Percentiles rank a stretch among this genome's conserved stretches.
Conservation (phyloP, 2,329 filamentous ascomycete species). For the Phialemonium atrogriseum region DNA sequence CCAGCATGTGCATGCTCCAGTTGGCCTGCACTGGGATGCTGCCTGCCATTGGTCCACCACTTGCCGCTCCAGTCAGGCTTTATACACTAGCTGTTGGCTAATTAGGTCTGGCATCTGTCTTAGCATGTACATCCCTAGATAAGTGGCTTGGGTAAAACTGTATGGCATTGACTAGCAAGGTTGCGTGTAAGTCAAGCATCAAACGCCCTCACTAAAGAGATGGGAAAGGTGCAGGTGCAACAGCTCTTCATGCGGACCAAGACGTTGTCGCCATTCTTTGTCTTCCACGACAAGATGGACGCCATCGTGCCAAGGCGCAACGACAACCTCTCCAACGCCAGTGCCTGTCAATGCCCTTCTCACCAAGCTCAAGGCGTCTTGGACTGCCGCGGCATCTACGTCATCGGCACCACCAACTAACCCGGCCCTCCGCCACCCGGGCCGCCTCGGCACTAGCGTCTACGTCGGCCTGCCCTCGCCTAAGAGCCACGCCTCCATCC, state of each 20-base stretch:
- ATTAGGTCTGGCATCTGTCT: too few species aligned
- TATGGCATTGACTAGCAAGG: too few species aligned
- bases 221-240: too few species aligned
- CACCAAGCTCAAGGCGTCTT: constrained; percentile 87
- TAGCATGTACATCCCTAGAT: too few species aligned
- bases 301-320: constrained; percentile 81
- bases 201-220: too few species aligned
- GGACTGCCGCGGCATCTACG: constrained; percentile 76
- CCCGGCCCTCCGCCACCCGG: constrained; percentile 85
- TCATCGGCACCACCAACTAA: constrained; percentile 95
- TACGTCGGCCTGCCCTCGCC: constrained; percentile 80
- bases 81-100: too few species aligned
- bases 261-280: constrained; percentile 80
- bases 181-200: too few species aligned
- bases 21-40: too few species aligned
- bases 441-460: constrained; percentile 75
- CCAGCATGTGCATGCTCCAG: too few species aligned
- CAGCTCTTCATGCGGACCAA: constrained; percentile 86
- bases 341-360: constrained; percentile 85
- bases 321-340: constrained; percentile 64
- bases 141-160: too few species aligned
- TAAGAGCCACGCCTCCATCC: constrained; percentile 72
- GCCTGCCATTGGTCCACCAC: too few species aligned
- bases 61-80: too few species aligned
- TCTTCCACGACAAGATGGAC: constrained; percentile 98